phyloP scores from a whole-genome alignment of 2,329 filamentous ascomycete species.

The Nigrospora sphaerica region DNA sequence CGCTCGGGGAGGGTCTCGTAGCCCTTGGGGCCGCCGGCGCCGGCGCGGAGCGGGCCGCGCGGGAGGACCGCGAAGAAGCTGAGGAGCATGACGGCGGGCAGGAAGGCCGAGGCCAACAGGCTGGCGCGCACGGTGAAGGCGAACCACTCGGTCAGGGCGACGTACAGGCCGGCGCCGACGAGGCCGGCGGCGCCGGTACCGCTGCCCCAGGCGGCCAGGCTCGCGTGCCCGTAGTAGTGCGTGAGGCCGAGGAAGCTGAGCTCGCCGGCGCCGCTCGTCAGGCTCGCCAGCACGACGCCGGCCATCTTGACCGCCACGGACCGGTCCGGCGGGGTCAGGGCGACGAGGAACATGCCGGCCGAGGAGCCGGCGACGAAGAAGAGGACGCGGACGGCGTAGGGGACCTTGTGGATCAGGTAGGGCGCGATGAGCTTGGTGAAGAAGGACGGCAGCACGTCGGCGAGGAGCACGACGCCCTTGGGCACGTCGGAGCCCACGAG shows the following conservation, averaged over 20 bases:
- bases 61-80: conserved; percentile 84
- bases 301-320: conserved; percentile 70
- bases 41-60: conserved; percentile 50
- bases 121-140: conserved; percentile 68
- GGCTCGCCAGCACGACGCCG: conserved; percentile 76
- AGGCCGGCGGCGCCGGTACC: conserved; percentile 87
- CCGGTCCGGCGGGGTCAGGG: conserved; percentile 61
- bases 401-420: conserved; percentile 86
- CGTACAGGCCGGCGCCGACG: conserved; percentile 81
- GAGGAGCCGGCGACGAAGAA: conserved; percentile 69
- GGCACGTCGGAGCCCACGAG: conserved; percentile 82
- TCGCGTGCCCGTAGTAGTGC: conserved; percentile 85
- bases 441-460: conserved; percentile 87
- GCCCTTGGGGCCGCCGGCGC: conserved; percentile 27
- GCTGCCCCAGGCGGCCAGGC: conserved; percentile 84
- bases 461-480: conserved; percentile 87
- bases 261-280: conserved; percentile 83
- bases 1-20: conserved; percentile 47
- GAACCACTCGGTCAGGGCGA: conserved; percentile 74
- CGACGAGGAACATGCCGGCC: conserved; percentile 84
- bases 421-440: conserved; percentile 80
- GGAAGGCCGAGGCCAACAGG: conserved; percentile 67
- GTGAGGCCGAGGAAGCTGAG: conserved; percentile 86
- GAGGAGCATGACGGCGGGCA: conserved; percentile 76
- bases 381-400: conserved; percentile 69